Evolutionary conservation across 2,329 filamentous ascomycete species (phyloP), one percentile per base, ranked within the genome.

Genomic region (Hypomyces rosellus): DNA sequence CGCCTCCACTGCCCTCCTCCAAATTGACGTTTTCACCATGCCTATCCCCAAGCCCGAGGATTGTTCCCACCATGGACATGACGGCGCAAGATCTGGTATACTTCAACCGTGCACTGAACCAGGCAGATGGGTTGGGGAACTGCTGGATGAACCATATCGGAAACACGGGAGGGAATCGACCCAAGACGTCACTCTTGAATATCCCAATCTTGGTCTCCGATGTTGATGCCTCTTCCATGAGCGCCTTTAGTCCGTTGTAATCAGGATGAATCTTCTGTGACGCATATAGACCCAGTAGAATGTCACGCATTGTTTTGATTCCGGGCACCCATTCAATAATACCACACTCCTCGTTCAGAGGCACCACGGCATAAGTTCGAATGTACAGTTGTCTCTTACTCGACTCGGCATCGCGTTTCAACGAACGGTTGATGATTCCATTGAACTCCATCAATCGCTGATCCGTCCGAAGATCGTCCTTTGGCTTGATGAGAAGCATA

Each of bases 381-480:
- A 99, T 96, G 66, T 95, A 95, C 49, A 99, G 78, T 57, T 93
- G 88, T 14, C 93, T 82, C 65, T 89, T 87, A 67, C 88, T 95
- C 14, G 90, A 88, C 64, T 96, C 91, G 2, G 91, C 85, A 61
- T 97, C 91, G 54, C 88, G 84, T 64, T 96, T 96, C 50, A 99
- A 72, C 3, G 92, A 89, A 52, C 93, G 81, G 65, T 99, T 99
- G 73, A 99, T 97, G 81, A 97, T 93, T 42, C 86, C 84, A 65
- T 97, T 99, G 75, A 99, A 99, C 65, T 99, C 95, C 91, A 99
- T 99, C 16, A 99, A 82, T 46, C 93, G 89, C 67, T 97, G 92
- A 62, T 99, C 95, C 58, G 95, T 99, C 46, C 93, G 86, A 20
- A 99, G 79, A 66, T 99, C 95, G 65, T 99, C 93, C 67, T 97